Percentiles rank a stretch among this genome's conserved stretches.
phyloP scores from a whole-genome alignment of 176 grass and related monocot genomes.

The Avena insularis region DNA sequence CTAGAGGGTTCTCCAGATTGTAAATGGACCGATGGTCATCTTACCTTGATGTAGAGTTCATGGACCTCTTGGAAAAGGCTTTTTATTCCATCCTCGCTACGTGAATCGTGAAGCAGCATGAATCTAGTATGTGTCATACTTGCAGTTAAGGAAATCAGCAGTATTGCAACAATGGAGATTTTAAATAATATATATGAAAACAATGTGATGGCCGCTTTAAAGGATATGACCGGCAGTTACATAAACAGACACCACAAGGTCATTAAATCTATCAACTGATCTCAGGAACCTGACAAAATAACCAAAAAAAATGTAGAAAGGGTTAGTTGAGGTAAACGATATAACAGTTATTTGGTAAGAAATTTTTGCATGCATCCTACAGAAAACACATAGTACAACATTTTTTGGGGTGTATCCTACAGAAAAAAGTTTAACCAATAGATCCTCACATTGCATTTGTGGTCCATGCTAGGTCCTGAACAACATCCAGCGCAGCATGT shows the following conservation, averaged over 20 bases:
- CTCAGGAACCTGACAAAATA: conserved; percentile 76
- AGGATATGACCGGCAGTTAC: conserved; percentile 98
- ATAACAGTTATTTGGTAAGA: neutral
- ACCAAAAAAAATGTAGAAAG: neutral
- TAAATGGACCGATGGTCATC: neutral
- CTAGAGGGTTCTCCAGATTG: conserved; percentile 11
- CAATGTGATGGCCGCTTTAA: conserved; percentile 21
- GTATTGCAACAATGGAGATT: neutral
- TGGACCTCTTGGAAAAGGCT: conserved; percentile 95
- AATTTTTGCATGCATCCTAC: neutral
- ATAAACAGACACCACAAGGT: conserved; percentile 91
- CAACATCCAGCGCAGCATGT: conserved; percentile 88
- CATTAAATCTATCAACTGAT: conserved; percentile 89
- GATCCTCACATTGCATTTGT: conserved; percentile 83
- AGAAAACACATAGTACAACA: neutral
- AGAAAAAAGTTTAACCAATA: conserved; percentile 34
- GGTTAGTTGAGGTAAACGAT: conserved; percentile 21
- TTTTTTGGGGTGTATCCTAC: neutral
- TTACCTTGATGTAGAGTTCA: conserved; percentile 95
- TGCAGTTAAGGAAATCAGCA: conserved; percentile 59
- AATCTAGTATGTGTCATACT: conserved; percentile 79
- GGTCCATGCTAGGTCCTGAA: conserved; percentile 92
- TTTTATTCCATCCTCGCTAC: conserved; percentile 92
- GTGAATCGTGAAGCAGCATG: conserved; percentile 94
- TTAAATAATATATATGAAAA: conserved; percentile 1